These are phyloP conservation scores for Pythium scleroteichum DNA, from an alignment of 352 stramenopile species.

Conservation along the genomic window DNA sequence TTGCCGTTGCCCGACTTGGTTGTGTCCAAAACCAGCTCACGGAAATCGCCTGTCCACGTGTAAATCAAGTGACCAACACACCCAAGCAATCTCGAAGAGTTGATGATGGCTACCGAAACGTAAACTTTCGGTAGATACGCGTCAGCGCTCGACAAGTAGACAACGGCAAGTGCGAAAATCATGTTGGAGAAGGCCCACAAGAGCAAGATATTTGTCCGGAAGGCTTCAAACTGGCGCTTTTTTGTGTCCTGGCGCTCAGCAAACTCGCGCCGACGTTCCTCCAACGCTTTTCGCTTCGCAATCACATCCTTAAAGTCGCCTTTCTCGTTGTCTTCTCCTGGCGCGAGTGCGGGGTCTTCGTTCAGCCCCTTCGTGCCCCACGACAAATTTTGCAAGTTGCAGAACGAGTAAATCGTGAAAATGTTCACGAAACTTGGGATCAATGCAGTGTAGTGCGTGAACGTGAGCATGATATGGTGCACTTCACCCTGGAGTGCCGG, in stretches of 20 bases:
- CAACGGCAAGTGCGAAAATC: slow-evolving; percentile 73
- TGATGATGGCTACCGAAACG: slow-evolving; percentile 68
- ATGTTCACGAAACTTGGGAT: slow-evolving; percentile 90
- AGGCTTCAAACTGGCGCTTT: slow-evolving; percentile 81
- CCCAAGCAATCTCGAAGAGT: slow-evolving; percentile 61
- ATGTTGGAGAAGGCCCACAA: slow-evolving; percentile 84
- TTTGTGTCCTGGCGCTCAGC: slow-evolving; percentile 54
- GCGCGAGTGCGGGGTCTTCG: slow-evolving; percentile 46
- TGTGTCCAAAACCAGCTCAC: slow-evolving; percentile 2
- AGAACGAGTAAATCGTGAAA: slow-evolving; percentile 90
- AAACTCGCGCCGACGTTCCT: slow-evolving; percentile 69
- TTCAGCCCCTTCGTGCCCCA: slow-evolving; percentile 83
- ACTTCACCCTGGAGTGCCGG: slow-evolving; percentile 75
- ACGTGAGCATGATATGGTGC: slow-evolving; percentile 84
- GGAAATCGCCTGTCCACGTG: slow-evolving; percentile 45
- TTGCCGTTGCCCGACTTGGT: slow-evolving; percentile 53
- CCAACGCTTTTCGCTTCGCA: slow-evolving; percentile 65
- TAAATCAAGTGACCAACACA: slow-evolving; percentile 79
- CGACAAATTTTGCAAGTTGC: slow-evolving; percentile 86
- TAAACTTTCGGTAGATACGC: slow-evolving; percentile 75
- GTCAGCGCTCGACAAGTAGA: slow-evolving; percentile 57
- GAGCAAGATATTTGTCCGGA: slow-evolving; percentile 82
- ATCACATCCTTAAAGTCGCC: slow-evolving; percentile 86
- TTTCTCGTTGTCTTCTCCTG: slow-evolving; percentile 63
- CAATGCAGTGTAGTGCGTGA: slow-evolving; percentile 86